phyloP scores from a whole-genome alignment of 2,329 filamentous ascomycete species.

The Rhexocercosporidium sp. region DNA sequence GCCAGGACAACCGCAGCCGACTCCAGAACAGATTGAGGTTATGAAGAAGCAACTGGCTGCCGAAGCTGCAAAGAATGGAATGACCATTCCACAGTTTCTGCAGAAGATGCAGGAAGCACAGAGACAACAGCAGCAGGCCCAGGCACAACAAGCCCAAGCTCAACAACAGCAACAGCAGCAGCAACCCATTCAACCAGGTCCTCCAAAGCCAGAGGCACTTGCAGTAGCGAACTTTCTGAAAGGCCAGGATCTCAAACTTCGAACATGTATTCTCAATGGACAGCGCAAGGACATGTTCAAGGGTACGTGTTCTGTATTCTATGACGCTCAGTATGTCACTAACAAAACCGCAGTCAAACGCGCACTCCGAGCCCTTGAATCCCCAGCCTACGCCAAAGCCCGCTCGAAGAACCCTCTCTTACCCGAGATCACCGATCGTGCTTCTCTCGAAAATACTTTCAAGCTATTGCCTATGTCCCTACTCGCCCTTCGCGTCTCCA shows the following conservation, averaged over 20 bases:
- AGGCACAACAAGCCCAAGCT: conserved; percentile 50
- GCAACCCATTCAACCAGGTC: conserved; percentile 75
- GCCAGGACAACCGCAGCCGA: conserved; percentile 55
- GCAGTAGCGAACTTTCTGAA: conserved; percentile 89
- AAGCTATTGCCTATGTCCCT: conserved; percentile 94
- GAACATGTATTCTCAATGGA: conserved; percentile 92
- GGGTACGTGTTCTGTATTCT: conserved; percentile 56
- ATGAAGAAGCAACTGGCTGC: conserved; percentile 84
- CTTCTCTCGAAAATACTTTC: conserved; percentile 90
- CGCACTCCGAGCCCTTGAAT: conserved; percentile 87
- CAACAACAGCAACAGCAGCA: conserved; percentile 51
- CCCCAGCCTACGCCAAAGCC: conserved; percentile 88
- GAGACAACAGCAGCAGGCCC: conserved; percentile 53
- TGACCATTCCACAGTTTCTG: conserved; percentile 85
- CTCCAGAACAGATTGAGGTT: conserved; percentile 81
- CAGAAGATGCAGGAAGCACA: conserved; percentile 66
- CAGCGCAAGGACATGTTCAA: conserved; percentile 98
- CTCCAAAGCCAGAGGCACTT: conserved; percentile 86
- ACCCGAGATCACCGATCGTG: conserved; percentile 85
- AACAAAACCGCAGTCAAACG: conserved; percentile 75
- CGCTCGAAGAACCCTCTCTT: conserved; percentile 88
- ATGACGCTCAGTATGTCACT: not conserved
- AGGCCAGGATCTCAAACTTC: conserved; percentile 81
- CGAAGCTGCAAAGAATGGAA: conserved; percentile 83
- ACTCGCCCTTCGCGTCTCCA: conserved; percentile 86